Evolutionary conservation across 345 rosid species (phyloP), one percentile per base, ranked within the genome.

Genomic region (Dimocarpus longan): DNA sequence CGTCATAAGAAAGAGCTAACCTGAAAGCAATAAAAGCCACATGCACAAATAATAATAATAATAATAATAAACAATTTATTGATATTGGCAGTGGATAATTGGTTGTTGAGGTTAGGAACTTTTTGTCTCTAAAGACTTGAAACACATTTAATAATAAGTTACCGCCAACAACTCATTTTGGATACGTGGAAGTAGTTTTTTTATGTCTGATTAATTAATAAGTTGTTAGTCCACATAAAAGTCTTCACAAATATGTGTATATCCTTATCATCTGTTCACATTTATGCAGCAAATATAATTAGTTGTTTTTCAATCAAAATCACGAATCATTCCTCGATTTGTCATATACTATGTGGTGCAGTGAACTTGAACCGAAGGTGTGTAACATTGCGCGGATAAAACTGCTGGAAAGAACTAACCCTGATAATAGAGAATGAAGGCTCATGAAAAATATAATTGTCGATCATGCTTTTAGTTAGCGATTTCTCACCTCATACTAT

Each of bases 91-190:
- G 42, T 3, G 70, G 75, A 70, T 60, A 21, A 24, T 75, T 62
- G 73, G 75, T 74, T 6, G 79, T 74, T 78, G 64, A 70, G 56
- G 68, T 78, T 78, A 63, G 81, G 78, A 81, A 48, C 2, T 44
- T 4, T 54, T 32, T 66, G 76, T 21, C n/a, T 22, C 12, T 3
- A 26, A 18, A 60, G 5, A 22, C 37, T 42, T 74, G 10, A 60
- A 60, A 22, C 6, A 3, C 39, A 60, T 21, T 60, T 22, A 73
- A 73, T 59, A 42, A 32, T 13, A 72, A 40, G 39, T 48, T 60
- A 43, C 15, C 13, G 32, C 54, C 76, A 42, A 73, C 66, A 10
- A 60, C 63, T 71, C 12, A 5, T 6, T 70, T 43, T 70, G 74
- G 40, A 28, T 16, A 52, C 22, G 24, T 50, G 12, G 40, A 43